Evolutionary conservation across 1,284 basidiomycete species (phyloP), one percentile per base, ranked within the genome.

Genomic region (Vanrija humicola): DNA sequence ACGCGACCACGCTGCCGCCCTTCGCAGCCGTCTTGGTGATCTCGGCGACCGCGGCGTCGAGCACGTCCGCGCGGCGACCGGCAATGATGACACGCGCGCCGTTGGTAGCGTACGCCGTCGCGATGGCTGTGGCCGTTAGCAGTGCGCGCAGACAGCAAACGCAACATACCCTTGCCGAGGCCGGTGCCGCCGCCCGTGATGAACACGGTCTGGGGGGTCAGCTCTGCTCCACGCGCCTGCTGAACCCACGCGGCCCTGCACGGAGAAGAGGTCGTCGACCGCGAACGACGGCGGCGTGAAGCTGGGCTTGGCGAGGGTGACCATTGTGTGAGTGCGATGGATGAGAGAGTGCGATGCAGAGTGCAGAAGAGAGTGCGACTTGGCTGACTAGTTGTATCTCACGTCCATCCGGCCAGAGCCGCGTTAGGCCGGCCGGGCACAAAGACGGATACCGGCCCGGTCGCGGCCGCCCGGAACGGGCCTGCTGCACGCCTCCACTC

Each of bases 11-110:
- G 12, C 34, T 34, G 9, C 68, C 68, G 3, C 58, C 59, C 25
- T 48, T 48, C 6, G 15, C 56, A 12, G 45, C 59, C 29, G 46
- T 18, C 12, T 18, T 56, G 23, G 58, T 60, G 48, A 77, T 66
- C 60, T 75, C 73, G 23, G 59, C 54, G n/a, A 70, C 70, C 15
- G 75, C 59, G 12, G 51, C 53, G 9, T 75, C 65, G 21, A 77
- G 61, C 1, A 74, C 67, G 25, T 77, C 74, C 29, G 61, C 59
- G 19, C 76, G 61, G 28, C 76, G 63, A 12, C 75, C 76, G 12
- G 71, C 71, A 64, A 77, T 77, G 62, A 72, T 74, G 9, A 78
- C 76, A 52, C 66, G 71, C 42, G 74, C 73, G 21, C 76, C 76
- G 60, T 78, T 78, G 46, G 62, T 56, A 2, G 64, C 68, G 54